Conservation (phyloP, 2,329 filamentous ascomycete genomes). For the Verticillium alfalfae region DNA sequence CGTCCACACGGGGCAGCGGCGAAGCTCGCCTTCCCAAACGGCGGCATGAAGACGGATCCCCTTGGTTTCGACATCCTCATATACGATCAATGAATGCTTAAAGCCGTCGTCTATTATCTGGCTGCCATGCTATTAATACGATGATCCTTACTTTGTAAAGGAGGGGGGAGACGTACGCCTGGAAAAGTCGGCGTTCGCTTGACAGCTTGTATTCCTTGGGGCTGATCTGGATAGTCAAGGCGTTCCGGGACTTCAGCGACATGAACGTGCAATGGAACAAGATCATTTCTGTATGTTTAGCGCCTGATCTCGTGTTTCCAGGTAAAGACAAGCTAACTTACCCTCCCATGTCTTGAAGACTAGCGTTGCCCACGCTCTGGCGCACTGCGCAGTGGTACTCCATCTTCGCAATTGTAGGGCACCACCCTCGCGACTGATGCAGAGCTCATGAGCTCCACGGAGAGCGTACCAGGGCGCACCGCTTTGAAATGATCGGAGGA, state of each 20-base stretch:
- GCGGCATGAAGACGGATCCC: conserved; percentile 51
- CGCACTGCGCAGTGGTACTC: conserved; percentile 33
- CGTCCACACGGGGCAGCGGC: conserved; percentile 56
- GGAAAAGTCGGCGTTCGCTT: conserved; percentile 47
- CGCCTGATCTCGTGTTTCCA: not conserved
- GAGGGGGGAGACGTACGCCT: conserved; percentile 39
- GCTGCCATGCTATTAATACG: conserved; percentile 22
- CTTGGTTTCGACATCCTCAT: conserved; percentile 40
- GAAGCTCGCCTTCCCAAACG: conserved; percentile 48
- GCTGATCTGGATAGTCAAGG: conserved; percentile 34
- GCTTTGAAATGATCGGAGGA: conserved; percentile 36
- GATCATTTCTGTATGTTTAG: conserved; percentile 43
- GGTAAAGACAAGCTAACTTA: conserved; percentile 27
- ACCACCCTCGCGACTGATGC: conserved; percentile 41
- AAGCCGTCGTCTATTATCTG: conserved; percentile 51
- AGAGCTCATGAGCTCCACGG: conserved; percentile 49
- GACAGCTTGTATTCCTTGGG: conserved; percentile 39
- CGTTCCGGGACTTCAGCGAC: conserved; percentile 47
- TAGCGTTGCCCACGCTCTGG: conserved; percentile 49
- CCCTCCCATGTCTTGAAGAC: conserved; percentile 58
- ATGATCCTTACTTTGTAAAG: not conserved
- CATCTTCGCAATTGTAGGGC: conserved; percentile 47
- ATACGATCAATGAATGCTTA: conserved; percentile 48
- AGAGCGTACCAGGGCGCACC: conserved; percentile 40
- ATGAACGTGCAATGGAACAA: conserved; percentile 55